These are phyloP conservation scores for Ceratocystis cubensis DNA, from an alignment of 2,329 filamentous ascomycete species.

Conservation along the genomic window DNA sequence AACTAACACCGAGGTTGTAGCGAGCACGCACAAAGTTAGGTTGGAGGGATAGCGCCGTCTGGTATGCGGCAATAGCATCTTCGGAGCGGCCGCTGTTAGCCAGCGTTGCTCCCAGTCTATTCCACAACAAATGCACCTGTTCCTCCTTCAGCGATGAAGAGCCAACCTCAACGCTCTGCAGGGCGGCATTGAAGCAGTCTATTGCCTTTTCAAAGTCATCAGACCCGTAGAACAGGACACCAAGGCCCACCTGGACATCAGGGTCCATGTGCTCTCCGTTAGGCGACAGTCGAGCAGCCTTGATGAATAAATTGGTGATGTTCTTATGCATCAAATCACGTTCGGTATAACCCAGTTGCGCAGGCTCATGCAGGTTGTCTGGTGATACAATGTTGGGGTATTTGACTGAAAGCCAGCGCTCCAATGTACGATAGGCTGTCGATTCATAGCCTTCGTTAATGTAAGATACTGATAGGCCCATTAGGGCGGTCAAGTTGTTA, in stretches of 20 bases:
- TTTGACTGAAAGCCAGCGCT: slow-evolving; percentile 92
- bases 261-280: slow-evolving; percentile 94
- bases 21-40: slow-evolving; percentile 94
- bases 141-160: slow-evolving; percentile 62
- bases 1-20: slow-evolving; percentile 92
- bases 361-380: slow-evolving; percentile 56
- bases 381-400: slow-evolving; percentile 73
- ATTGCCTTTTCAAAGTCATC: slow-evolving; percentile 98
- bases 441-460: slow-evolving; percentile 98
- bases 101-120: slow-evolving; percentile 86
- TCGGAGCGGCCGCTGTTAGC: slow-evolving; percentile 89
- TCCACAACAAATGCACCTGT: slow-evolving; percentile 92
- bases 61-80: slow-evolving; percentile 93
- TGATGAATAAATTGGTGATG: slow-evolving; percentile 81
- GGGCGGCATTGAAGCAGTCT: slow-evolving; percentile 89
- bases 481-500: slow-evolving; percentile 74
- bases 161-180: slow-evolving; percentile 74
- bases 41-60: slow-evolving; percentile 75
- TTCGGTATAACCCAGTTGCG: slow-evolving; percentile 91
- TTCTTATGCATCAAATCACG: slow-evolving; percentile 78
- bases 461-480: slow-evolving; percentile 92
- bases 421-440: slow-evolving; percentile 87
- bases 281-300: slow-evolving; percentile 81
- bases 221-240: slow-evolving; percentile 92
- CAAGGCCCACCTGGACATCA: slow-evolving; percentile 92